phyloP scores from a whole-genome alignment of 1,284 basidiomycete genomes.

The Ustilago shanxiensis region DNA sequence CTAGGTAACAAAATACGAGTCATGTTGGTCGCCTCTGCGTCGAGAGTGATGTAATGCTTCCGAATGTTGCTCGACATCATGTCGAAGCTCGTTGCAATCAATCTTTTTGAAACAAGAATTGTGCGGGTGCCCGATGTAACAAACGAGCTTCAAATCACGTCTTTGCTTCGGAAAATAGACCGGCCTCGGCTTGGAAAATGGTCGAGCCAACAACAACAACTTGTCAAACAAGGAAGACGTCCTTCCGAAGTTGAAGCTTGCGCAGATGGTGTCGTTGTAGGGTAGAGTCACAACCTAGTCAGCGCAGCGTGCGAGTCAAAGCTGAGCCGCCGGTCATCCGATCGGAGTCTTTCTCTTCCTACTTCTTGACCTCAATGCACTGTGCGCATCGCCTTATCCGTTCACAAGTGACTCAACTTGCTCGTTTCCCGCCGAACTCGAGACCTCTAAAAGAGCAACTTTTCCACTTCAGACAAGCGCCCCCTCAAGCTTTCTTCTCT shows the following conservation, averaged over 20 bases:
- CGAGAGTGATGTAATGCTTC: too few species aligned
- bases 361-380: constrained; percentile 16
- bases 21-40: neutral
- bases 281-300: constrained; percentile 4
- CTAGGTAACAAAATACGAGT: neutral
- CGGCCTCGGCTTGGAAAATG: neutral
- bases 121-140: constrained; percentile 6
- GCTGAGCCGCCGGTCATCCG: constrained; percentile 15
- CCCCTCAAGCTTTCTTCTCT: neutral
- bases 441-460: neutral
- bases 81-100: neutral
- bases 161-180: neutral
- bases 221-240: constrained; percentile 12
- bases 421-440: neutral
- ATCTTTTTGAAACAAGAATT: neutral
- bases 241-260: constrained; percentile 21
- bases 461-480: neutral
- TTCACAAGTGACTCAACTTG: neutral
- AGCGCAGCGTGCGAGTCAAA: neutral
- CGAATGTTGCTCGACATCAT: neutral
- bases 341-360: neutral
- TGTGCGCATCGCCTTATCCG: constrained; percentile 7
- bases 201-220: constrained; percentile 27
- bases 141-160: neutral
- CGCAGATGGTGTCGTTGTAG: neutral